Evolutionary conservation across 148 eudicot genomes (phyloP).

Genomic region (Spergularia bocconei): DNA sequence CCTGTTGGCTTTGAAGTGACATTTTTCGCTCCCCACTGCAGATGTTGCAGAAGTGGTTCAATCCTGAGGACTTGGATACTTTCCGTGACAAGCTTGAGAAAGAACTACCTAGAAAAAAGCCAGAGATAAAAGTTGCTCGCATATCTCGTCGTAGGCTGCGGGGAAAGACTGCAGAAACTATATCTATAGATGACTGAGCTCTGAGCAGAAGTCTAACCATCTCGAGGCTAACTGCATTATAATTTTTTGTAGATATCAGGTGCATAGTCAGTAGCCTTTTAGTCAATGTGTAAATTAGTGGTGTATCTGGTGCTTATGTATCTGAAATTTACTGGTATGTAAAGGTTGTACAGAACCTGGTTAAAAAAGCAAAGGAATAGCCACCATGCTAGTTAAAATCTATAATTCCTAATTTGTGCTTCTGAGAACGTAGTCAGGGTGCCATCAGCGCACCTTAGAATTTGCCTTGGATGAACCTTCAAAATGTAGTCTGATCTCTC

Average conservation of each 20-base stretch:
- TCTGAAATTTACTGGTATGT: slow-evolving; percentile 6
- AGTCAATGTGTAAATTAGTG: slow-evolving; percentile 9
- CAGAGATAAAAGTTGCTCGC: background rate
- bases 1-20: background rate
- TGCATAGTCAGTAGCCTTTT: slow-evolving; percentile 4
- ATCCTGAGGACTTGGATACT: slow-evolving; percentile 35
- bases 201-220: background rate
- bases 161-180: background rate
- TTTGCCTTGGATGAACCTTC: no score
- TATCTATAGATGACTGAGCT: slow-evolving; percentile 19
- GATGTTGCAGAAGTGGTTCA: slow-evolving; percentile 53
- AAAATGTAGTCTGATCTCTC: no score
- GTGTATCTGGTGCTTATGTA: background rate
- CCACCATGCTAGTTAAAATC: background rate
- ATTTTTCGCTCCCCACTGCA: slow-evolving; percentile 15
- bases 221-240: background rate
- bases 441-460: no score
- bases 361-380: background rate
- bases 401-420: no score
- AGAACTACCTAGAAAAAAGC: slow-evolving; percentile 18
- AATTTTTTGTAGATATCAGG: slow-evolving; percentile 7
- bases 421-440: no score
- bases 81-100: slow-evolving; percentile 38
- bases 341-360: background rate
- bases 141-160: background rate